phyloP scores from a whole-genome alignment of 2,329 filamentous ascomycete species.

The Fusarium caatingaense region DNA sequence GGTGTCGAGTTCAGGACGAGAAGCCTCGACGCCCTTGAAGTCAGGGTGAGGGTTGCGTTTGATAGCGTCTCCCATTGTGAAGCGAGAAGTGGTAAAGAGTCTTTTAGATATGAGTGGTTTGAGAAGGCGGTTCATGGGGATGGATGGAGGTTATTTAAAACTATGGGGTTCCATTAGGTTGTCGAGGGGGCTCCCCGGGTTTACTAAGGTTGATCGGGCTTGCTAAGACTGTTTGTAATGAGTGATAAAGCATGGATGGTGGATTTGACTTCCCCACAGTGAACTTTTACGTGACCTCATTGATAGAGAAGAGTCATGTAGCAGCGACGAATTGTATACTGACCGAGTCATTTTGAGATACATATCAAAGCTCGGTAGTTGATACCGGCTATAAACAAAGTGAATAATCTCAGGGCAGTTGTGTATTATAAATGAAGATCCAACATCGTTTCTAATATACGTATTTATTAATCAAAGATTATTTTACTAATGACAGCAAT shows the following conservation, averaged over 20 bases:
- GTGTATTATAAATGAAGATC: neutral
- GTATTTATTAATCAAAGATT: neutral
- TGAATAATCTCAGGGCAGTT: neutral
- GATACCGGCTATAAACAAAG: neutral
- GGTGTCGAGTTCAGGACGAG: slow-evolving; percentile 70
- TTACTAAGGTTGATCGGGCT: neutral
- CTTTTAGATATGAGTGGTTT: slow-evolving; percentile 19
- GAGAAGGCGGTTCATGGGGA: neutral
- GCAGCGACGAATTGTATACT: neutral
- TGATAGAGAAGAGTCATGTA: slow-evolving; percentile 16
- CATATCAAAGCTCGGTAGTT: neutral
- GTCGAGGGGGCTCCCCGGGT: slow-evolving; percentile 10
- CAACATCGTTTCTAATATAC: neutral
- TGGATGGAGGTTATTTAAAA: slow-evolving; percentile 16
- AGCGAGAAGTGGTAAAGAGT: slow-evolving; percentile 16
- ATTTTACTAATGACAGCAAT: neutral
- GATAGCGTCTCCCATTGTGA: slow-evolving; percentile 48
- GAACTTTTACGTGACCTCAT: slow-evolving; percentile 17
- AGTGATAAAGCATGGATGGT: slow-evolving; percentile 34
- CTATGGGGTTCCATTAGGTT: neutral
- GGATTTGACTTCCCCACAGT: slow-evolving; percentile 28
- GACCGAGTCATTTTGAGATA: neutral
- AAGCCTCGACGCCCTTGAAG: slow-evolving; percentile 78
- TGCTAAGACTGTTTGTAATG: slow-evolving; percentile 29
- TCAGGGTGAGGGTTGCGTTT: slow-evolving; percentile 73